A percentile compares a stretch with the other conserved stretches of the same genome.
Conservation (phyloP, 2,329 filamentous ascomycete species). For the Metarhizium rileyi region DNA sequence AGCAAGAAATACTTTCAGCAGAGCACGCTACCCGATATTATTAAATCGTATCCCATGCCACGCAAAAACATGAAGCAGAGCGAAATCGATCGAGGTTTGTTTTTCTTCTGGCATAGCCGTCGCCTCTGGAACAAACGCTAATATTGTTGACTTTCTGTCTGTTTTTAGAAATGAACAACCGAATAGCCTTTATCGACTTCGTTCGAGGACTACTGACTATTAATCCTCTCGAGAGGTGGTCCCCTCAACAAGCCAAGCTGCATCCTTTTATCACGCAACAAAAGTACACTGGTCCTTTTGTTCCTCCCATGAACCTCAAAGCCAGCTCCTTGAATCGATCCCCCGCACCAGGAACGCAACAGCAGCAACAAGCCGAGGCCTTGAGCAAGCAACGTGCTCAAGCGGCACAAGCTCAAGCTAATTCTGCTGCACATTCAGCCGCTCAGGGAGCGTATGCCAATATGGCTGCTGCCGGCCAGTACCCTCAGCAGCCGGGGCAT, state of each 20-base stretch:
- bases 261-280: conserved; percentile 98
- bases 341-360: conserved; percentile 84
- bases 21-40: conserved; percentile 89
- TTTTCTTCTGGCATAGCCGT: background rate
- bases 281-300: conserved; percentile 92
- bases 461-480: conserved; percentile 37
- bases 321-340: conserved; percentile 76
- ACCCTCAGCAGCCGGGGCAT: conserved; percentile 33
- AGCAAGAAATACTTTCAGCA: conserved; percentile 99
- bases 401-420: conserved; percentile 59
- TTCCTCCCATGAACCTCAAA: conserved; percentile 95
- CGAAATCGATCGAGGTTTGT: conserved; percentile 83
- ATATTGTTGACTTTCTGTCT: background rate
- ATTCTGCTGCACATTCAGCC: conserved; percentile 55
- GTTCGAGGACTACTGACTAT: conserved; percentile 87
- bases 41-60: conserved; percentile 96
- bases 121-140: background rate
- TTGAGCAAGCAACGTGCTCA: conserved; percentile 84
- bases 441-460: conserved; percentile 55
- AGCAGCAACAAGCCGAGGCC: conserved; percentile 91
- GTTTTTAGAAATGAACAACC: conserved; percentile 90
- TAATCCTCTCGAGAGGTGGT: conserved; percentile 94
- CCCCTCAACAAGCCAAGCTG: conserved; percentile 90
- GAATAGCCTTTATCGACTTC: conserved; percentile 95
- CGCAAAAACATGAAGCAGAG: conserved; percentile 98